Base-by-base conservation (phyloP, 2,329 filamentous ascomycete species). In the Apiospora marii region DNA sequence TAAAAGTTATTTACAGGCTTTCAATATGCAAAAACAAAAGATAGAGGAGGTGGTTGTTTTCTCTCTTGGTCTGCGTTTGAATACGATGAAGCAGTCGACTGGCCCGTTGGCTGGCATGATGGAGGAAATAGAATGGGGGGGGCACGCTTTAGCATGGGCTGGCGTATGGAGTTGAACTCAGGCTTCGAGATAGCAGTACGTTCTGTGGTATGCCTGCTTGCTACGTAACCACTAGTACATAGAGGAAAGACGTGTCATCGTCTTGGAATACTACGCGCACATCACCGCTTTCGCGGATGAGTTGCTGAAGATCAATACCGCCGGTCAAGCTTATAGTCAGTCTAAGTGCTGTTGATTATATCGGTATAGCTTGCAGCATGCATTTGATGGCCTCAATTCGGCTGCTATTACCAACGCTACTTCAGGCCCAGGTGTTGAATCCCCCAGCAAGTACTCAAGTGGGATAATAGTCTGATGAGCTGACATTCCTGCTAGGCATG, bases 141-240 rank as follows among this genome's bases (percentile, higher is more conserved):
- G 43, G 58, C 49, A 70, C 67, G 51, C 44, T 70, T 49, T 37
- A 48, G 72, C 70, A 72, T 73, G 70, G 70, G 44, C 53, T 58
- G 72, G 72, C 72, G 72, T 68, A 71, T 46, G 72, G 72, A 58
- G 67, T 71, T 64, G 49, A 64, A 67, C 48, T 22, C 58, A 64
- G 24, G n/a, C 51, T 46, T 68, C 48, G 64, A 44, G 37, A 69
- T 37, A 64, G 67, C 34, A 68, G 30, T 58, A 64, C 51, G 44
- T 70, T 48, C 22, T 70, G 53, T 51, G 68, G 43, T 48, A 34
- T 64, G 58, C 24, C 34, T 64, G 58, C 64, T 53, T 64, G 58
- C 64, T 53, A 69, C 41, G 30, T 30, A 51, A 68, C n/a, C 68
- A 53, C 27, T 69, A 46, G 12, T 37, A 58, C 58, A 72, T 48